Conservation (phyloP, 2,329 filamentous ascomycete genomes). For the Paecilomyces sp. region DNA sequence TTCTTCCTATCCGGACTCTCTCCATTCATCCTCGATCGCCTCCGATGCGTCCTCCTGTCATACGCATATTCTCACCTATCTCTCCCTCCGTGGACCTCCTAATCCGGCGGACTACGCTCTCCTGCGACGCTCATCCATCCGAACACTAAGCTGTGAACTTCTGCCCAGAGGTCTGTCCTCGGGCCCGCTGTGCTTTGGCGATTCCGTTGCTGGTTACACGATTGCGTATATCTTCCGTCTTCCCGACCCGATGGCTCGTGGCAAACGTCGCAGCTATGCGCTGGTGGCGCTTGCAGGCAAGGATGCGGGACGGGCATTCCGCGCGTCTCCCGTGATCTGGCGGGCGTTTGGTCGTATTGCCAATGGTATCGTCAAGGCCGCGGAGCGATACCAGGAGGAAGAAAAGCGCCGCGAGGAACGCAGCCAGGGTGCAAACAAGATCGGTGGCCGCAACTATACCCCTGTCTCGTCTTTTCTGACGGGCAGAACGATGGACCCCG, state of each 20-base stretch:
- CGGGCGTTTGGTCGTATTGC: slow-evolving; percentile 50
- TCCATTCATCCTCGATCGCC: slow-evolving; percentile 33
- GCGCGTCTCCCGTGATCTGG: slow-evolving; percentile 43
- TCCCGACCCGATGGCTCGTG: slow-evolving; percentile 51
- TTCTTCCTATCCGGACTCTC: slow-evolving; percentile 30
- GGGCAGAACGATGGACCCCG: slow-evolving; percentile 48
- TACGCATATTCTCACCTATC: slow-evolving; percentile 50
- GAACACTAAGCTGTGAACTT: slow-evolving; percentile 51
- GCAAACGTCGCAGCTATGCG: slow-evolving; percentile 50
- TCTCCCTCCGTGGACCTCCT: slow-evolving; percentile 50
- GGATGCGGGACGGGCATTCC: slow-evolving; percentile 41
- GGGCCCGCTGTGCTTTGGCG: slow-evolving; percentile 53
- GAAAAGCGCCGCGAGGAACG: slow-evolving; percentile 37
- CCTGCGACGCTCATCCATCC: slow-evolving; percentile 51
- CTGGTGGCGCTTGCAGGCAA: slow-evolving; percentile 51
- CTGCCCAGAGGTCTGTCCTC: slow-evolving; percentile 50
- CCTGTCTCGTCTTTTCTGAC: slow-evolving; percentile 53
- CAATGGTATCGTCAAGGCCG: slow-evolving; percentile 42
- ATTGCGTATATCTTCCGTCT: slow-evolving; percentile 55
- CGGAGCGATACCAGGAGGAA: slow-evolving; percentile 38
- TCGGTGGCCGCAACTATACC: slow-evolving; percentile 39
- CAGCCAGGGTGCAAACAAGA: slow-evolving; percentile 16
- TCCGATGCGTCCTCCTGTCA: slow-evolving; percentile 42
- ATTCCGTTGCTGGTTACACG: slow-evolving; percentile 49
- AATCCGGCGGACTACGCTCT: slow-evolving; percentile 48